phyloP scores from a whole-genome alignment of 2,329 filamentous ascomycete species.

The Alternaria gaisen region DNA sequence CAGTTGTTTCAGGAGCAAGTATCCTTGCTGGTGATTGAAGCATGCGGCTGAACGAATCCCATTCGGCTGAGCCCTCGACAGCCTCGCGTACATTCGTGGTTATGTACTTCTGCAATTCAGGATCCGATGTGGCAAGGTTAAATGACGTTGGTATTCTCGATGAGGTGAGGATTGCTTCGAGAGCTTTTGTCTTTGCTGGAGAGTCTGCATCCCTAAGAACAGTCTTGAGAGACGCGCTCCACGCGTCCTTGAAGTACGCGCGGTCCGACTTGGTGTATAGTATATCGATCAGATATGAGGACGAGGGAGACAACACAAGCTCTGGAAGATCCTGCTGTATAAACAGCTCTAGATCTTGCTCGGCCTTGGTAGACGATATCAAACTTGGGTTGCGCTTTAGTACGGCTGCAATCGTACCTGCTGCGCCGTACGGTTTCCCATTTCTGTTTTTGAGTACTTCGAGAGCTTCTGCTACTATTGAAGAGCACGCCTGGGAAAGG shows the following conservation, averaged over 20 bases:
- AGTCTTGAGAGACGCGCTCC: constrained; percentile 42
- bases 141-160: constrained; percentile 48
- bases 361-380: constrained; percentile 54
- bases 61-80: constrained; percentile 45
- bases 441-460: constrained; percentile 62
- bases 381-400: constrained; percentile 57
- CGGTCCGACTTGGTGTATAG: constrained; percentile 61
- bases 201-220: constrained; percentile 41
- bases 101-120: constrained; percentile 50
- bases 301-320: constrained; percentile 74
- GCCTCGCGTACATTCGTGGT: constrained; percentile 39
- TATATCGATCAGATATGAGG: constrained; percentile 70
- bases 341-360: constrained; percentile 55
- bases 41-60: constrained; percentile 50
- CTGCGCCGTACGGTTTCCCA: constrained; percentile 73
- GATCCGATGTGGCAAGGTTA: constrained; percentile 45
- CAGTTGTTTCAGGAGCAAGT: constrained; percentile 48
- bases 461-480: constrained; percentile 60
- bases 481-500: constrained; percentile 50
- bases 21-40: constrained; percentile 46
- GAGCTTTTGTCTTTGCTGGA: constrained; percentile 35
- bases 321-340: constrained; percentile 64
- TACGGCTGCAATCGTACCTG: constrained; percentile 64
- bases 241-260: constrained; percentile 41
- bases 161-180: constrained; percentile 47